A percentile compares a stretch with the other conserved stretches of the same genome.
Conservation (phyloP, 1,284 basidiomycete genomes). For the Cronartium quercuum region DNA sequence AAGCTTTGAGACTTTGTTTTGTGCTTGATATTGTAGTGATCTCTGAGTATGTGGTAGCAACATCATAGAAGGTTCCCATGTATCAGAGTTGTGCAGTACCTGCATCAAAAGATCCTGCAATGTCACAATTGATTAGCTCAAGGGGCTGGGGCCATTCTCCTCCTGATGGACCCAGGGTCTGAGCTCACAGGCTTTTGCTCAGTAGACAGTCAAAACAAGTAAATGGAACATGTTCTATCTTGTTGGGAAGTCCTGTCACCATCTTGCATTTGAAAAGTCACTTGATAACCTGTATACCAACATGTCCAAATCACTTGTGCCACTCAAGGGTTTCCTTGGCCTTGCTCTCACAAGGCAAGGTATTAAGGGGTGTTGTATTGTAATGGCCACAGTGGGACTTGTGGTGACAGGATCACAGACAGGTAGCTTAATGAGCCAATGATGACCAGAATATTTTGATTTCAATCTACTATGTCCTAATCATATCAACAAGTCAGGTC, state of each 20-base stretch:
- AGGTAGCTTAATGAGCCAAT: neutral
- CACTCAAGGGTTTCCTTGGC: no score
- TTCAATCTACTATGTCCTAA: neutral
- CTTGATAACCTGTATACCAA: neutral
- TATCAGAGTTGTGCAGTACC: neutral
- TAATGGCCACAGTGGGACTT: no score
- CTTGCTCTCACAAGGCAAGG: no score
- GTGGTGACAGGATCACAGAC: no score
- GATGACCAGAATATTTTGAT: neutral
- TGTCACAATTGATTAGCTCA: neutral
- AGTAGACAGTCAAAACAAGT: neutral
- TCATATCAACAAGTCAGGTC: neutral
- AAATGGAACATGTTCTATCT: neutral
- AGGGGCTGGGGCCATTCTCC: neutral
- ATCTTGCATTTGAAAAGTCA: neutral
- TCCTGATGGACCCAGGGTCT: neutral
- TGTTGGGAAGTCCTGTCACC: neutral
- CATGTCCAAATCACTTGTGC: neutral
- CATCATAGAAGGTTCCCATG: neutral
- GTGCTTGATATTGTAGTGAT: neutral
- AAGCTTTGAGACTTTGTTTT: neutral
- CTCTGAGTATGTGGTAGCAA: neutral
- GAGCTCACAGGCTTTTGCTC: neutral
- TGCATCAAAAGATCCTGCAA: constrained; percentile 5
- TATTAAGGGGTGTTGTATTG: no score